Evolutionary conservation across 1,284 basidiomycete species (phyloP).

Genomic region (Ceratorhiza oryzae-sativae): DNA sequence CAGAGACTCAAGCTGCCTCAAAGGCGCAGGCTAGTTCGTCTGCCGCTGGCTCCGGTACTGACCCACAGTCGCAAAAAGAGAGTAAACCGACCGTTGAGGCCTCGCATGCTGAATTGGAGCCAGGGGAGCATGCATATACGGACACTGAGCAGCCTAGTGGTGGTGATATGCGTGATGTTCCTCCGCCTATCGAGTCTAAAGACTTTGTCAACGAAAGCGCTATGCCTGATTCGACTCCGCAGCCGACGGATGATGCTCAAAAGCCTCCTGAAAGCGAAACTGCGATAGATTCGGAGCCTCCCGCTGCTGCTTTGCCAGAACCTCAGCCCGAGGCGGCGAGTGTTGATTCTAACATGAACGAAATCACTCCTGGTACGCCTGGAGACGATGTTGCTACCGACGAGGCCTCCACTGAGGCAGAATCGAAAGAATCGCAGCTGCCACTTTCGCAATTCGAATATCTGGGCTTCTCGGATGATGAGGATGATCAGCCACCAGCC

Average conservation of each 20-base stretch:
- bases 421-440: background rate
- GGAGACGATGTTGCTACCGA: background rate
- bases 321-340: background rate
- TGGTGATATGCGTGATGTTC: background rate
- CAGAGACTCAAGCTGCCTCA: background rate
- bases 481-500: constrained; percentile 8
- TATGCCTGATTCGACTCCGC: background rate
- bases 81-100: background rate
- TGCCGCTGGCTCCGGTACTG: background rate
- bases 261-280: constrained; percentile 5
- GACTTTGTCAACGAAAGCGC: background rate
- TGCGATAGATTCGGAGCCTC: constrained; percentile 25
- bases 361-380: background rate
- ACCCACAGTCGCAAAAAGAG: background rate
- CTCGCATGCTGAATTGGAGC: constrained; percentile 2
- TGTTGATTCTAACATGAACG: background rate
- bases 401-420: background rate
- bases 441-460: constrained; percentile 31
- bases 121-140: constrained; percentile 7
- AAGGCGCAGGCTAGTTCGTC: background rate
- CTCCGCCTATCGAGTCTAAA: background rate
- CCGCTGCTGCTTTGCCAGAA: background rate
- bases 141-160: background rate
- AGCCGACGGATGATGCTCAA: background rate
- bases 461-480: constrained; percentile 17